phyloP scores from a whole-genome alignment of 495 filamentous ascomycete genomes.

The Podospora fimiseda region DNA sequence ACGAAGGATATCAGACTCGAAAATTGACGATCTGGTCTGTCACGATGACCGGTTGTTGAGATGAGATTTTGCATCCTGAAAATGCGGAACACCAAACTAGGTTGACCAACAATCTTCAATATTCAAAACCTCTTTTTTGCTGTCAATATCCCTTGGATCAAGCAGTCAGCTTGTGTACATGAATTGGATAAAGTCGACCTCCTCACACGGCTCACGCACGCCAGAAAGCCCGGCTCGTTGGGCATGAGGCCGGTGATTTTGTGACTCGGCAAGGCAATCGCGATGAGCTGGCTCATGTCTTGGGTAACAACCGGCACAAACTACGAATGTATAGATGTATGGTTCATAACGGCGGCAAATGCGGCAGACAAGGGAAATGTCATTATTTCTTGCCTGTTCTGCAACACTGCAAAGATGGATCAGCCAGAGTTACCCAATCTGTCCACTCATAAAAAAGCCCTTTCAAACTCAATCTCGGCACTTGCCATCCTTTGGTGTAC shows the following conservation, averaged over 20 bases:
- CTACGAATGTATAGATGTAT: background rate
- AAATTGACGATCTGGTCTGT: constrained; percentile 9
- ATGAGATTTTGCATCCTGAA: constrained; percentile 12
- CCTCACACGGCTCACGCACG: constrained; percentile 1
- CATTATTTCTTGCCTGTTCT: background rate
- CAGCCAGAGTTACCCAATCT: no score
- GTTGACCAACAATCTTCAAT: constrained; percentile 14
- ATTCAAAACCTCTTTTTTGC: constrained; percentile 7
- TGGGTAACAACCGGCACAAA: background rate
- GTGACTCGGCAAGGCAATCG: background rate
- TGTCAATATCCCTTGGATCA: constrained; percentile 4
- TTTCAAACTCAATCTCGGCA: constrained; percentile 3
- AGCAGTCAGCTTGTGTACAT: constrained; percentile 12
- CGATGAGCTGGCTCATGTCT: background rate
- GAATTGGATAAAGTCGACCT: constrained; percentile 7
- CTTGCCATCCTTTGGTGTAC: constrained; percentile 1
- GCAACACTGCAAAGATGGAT: no score
- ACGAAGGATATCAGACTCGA: constrained; percentile 16
- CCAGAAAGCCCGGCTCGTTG: background rate
- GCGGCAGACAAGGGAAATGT: background rate
- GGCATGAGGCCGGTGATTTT: background rate
- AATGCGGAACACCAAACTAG: constrained; percentile 17
- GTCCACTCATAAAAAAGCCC: no score
- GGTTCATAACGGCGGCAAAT: background rate
- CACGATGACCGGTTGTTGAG: background rate